Conservation (phyloP, 2,329 filamentous ascomycete genomes). For the Alternaria hordeiaustralica region DNA sequence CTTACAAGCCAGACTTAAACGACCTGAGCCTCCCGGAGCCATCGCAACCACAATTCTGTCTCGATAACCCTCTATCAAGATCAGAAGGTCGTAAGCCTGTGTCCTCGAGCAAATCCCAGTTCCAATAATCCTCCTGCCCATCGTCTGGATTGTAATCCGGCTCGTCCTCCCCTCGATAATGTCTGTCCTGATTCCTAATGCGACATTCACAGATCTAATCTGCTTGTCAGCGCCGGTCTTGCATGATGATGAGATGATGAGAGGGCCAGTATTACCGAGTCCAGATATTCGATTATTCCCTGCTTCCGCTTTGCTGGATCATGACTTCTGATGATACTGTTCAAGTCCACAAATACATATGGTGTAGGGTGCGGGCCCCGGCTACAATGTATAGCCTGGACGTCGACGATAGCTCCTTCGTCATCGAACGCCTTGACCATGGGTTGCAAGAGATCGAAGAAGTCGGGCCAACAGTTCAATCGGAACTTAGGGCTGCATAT, state of each 20-base stretch:
- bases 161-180: background rate
- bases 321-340: background rate
- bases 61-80: background rate
- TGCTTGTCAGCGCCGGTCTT: background rate
- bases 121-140: background rate
- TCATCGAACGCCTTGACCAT: rapidly evolving
- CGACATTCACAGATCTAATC: background rate
- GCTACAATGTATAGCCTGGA: background rate
- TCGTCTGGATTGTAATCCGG: background rate
- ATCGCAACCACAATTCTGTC: background rate
- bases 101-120: background rate
- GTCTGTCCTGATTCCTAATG: background rate
- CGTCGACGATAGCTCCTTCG: background rate
- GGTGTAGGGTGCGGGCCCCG: rapidly evolving
- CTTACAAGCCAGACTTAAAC: background rate
- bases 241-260: background rate
- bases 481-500: background rate
- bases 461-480: background rate
- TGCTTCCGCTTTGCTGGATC: background rate
- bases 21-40: background rate
- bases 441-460: background rate
- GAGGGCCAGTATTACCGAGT: background rate
- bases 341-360: background rate
- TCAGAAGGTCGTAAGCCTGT: background rate
- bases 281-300: background rate